Conservation (phyloP, 768 basidiomycete genomes). For the Podaxis pistillaris region DNA sequence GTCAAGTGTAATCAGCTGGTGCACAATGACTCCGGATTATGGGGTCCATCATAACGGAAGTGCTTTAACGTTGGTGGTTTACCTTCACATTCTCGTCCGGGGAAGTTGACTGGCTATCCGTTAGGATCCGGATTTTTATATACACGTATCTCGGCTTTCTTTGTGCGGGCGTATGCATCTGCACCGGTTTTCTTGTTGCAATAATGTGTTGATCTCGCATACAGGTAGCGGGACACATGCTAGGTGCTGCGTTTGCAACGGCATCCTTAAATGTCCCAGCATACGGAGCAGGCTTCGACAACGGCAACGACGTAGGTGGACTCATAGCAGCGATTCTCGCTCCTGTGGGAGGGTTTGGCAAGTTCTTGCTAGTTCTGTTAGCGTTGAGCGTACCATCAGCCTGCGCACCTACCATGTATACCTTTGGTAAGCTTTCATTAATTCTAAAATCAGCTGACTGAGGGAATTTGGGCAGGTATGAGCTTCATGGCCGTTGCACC, state of each 20-base stretch:
- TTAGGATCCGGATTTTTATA: slow-evolving; percentile 54
- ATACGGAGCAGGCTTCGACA: slow-evolving; percentile 54
- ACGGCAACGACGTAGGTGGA: slow-evolving; percentile 58
- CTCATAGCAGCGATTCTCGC: slow-evolving; percentile 59
- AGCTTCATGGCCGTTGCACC: slow-evolving; percentile 67
- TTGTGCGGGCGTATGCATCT: slow-evolving; percentile 49
- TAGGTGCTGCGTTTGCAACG: slow-evolving; percentile 68
- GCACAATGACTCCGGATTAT: slow-evolving; percentile 42
- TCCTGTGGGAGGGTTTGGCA: slow-evolving; percentile 64
- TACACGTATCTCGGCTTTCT: slow-evolving; percentile 68
- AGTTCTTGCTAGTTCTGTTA: slow-evolving; percentile 69
- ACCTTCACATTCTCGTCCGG: background rate
- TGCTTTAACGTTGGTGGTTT: slow-evolving; percentile 49
- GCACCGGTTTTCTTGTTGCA: background rate
- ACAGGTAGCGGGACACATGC: slow-evolving; percentile 42
- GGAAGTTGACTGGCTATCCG: background rate
- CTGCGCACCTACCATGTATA: slow-evolving; percentile 77
- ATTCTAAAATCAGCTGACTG: background rate
- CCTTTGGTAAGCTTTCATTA: slow-evolving; percentile 42
- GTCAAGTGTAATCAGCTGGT: slow-evolving; percentile 40
- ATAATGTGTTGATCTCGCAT: slow-evolving; percentile 12
- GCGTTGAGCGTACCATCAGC: slow-evolving; percentile 75
- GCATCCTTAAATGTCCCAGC: slow-evolving; percentile 52
- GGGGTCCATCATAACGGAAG: slow-evolving; percentile 36
- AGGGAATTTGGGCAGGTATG: slow-evolving; percentile 32